A percentile compares a stretch with the other conserved stretches of the same genome.
phyloP scores from a whole-genome alignment of 768 basidiomycete genomes.

The Paxillus involutus region DNA sequence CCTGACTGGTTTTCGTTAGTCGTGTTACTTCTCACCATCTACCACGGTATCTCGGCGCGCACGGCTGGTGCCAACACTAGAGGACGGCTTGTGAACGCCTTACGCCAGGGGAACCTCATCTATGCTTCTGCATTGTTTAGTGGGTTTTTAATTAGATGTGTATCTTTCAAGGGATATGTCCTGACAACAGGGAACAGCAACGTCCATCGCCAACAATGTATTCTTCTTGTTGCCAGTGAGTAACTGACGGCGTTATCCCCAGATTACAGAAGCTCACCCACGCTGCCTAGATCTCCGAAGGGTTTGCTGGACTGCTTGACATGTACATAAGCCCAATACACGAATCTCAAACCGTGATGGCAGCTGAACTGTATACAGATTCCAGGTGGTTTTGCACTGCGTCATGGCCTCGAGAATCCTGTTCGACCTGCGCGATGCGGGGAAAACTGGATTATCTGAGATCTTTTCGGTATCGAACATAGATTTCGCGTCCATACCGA shows the following conservation, averaged over 20 bases:
- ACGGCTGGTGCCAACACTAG: background rate
- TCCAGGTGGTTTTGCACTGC: slow-evolving; percentile 9
- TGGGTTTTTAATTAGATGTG: background rate
- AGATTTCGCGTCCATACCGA: too few relatives aligned
- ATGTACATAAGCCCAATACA: background rate
- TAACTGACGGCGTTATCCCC: background rate
- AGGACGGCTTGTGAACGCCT: background rate
- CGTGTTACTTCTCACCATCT: slow-evolving; percentile 7
- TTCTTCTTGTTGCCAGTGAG: slow-evolving; percentile 4
- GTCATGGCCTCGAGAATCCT: slow-evolving; percentile 10
- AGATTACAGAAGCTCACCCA: background rate
- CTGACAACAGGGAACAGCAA: background rate
- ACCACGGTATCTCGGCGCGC: background rate
- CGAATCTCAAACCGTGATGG: background rate
- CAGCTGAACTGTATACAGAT: background rate
- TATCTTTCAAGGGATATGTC: background rate
- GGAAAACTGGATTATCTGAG: too few relatives aligned
- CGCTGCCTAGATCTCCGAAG: background rate
- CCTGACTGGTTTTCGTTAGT: background rate
- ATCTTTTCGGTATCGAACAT: too few relatives aligned
- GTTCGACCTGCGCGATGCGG: slow-evolving; percentile 6
- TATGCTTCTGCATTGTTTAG: slow-evolving; percentile 10
- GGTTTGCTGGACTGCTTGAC: background rate
- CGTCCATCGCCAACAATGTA: background rate
- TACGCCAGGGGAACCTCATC: slow-evolving; percentile 7